These are phyloP conservation scores for Mycena maculata DNA, from an alignment of 768 basidiomycete species.

Conservation along the genomic window DNA sequence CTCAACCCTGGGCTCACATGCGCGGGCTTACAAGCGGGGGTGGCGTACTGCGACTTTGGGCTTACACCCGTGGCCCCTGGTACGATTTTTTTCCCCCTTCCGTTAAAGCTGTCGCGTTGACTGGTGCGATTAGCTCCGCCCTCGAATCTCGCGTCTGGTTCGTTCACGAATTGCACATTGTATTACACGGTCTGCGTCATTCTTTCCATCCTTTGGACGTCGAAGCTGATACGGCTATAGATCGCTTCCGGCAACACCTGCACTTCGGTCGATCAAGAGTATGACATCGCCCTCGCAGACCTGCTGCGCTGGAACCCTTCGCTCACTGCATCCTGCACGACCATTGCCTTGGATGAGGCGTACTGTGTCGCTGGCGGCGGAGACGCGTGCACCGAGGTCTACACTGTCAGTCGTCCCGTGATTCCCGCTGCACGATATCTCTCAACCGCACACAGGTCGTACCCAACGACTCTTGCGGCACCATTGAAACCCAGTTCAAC, in stretches of 20 bases:
- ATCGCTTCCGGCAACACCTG: neutral
- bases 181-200: slow-evolving; percentile 36
- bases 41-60: slow-evolving; percentile 36
- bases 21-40: too few relatives aligned
- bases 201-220: too few relatives aligned
- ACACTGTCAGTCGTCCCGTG: too few relatives aligned
- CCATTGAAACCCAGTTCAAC: slow-evolving; percentile 16
- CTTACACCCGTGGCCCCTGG: slow-evolving; percentile 33
- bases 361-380: slow-evolving; percentile 22
- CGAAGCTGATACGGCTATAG: too few relatives aligned
- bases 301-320: slow-evolving; percentile 1
- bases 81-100: too few relatives aligned
- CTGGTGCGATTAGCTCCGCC: too few relatives aligned
- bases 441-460: too few relatives aligned
- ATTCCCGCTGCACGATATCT: too few relatives aligned
- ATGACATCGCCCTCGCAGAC: neutral
- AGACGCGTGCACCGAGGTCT: neutral
- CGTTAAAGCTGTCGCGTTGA: too few relatives aligned
- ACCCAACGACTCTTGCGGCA: slow-evolving; percentile 1
- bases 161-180: slow-evolving; percentile 17
- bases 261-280: neutral
- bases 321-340: slow-evolving; percentile 5
- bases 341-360: neutral
- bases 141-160: slow-evolving; percentile 30
- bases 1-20: slow-evolving; percentile 33